These are phyloP conservation scores for Exidia glandulosa DNA, from an alignment of 768 basidiomycete genomes.

Conservation along the genomic window DNA sequence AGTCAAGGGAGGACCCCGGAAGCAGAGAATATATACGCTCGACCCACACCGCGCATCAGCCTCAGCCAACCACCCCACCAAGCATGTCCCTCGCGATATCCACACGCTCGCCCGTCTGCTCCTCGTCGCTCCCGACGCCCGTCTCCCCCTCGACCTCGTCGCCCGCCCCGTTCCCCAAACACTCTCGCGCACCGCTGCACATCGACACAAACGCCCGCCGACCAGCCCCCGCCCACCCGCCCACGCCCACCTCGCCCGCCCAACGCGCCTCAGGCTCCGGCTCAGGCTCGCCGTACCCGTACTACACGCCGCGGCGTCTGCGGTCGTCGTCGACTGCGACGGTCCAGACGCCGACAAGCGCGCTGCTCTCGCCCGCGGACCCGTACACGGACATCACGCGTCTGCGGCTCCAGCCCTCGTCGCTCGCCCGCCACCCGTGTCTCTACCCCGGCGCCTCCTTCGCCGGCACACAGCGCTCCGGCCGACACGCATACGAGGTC, in stretches of 20 bases:
- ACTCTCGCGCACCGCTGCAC: not conserved
- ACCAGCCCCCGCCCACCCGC: not conserved
- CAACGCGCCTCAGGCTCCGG: not conserved
- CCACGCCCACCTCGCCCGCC: not conserved
- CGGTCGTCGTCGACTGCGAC: not conserved
- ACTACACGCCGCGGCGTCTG: not conserved
- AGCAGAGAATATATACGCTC: too few species aligned
- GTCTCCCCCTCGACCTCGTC: too few species aligned
- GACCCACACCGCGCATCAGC: not conserved
- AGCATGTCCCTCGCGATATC: not conserved
- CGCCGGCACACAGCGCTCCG: slow-evolving; percentile 87
- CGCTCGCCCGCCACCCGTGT: slow-evolving; percentile 55
- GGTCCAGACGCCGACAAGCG: not conserved
- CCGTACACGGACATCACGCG: slow-evolving; percentile 69
- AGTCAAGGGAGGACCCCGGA: too few species aligned
- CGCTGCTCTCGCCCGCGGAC: slow-evolving; percentile 13
- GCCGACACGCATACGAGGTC: slow-evolving; percentile 89
- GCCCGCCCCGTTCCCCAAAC: not conserved
- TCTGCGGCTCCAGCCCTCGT: slow-evolving; percentile 58
- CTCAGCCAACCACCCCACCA: not conserved
- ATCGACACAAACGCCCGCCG: not conserved
- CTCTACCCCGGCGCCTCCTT: slow-evolving; percentile 84
- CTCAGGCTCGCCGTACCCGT: not conserved
- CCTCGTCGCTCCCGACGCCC: not conserved
- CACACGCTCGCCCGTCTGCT: not conserved